Base-by-base conservation (phyloP, 768 basidiomycete genomes). In the Lentinula sp. region DNA sequence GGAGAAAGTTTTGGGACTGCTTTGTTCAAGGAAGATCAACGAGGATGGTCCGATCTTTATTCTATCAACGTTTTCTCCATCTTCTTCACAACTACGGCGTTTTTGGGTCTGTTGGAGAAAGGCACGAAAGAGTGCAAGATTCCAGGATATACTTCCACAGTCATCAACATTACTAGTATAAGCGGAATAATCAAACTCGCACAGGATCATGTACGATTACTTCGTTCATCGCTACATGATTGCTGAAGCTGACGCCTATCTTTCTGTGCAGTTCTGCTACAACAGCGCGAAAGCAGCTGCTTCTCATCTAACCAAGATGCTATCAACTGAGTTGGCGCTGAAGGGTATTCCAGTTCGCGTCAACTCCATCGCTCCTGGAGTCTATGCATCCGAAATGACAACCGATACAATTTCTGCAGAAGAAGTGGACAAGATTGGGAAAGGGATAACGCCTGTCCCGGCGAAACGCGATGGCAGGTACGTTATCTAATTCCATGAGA, bases 281-380 rank as follows among this genome's bases (percentile, higher is more conserved):
- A 93, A 93, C 70, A 88, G 87, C 65, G 77, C 87, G 6, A 93
- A 93, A 70, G 89, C 88, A 0, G 91, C 89, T 2, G 85, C 84
- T 5, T 80, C 86, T 11, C 89, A 91, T 64, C 74, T 93, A n/a
- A 89, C 89, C 9, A 86, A 78, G 71, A 81, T 91, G 82, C 71
- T 93, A 54, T 75, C 90, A 1, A 90, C 90, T 1, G 91, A 92
- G 66, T 78, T 91, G 57, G 86, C 85, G 3, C 73, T 91, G 59
- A 86, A 87, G 68, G 78, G 78, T 28, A 79, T 88, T 46, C 81
- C 83, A 8, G 83, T 92, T 32, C 88, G 89, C 60, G 83, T 91
- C 52, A 86, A 88, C 67, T 82, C 87, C 9, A 80, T 91, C 55
- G 86, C 90, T 13, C 90, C 90, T 2, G 90, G 90, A 6, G 85